A percentile compares a stretch with the other conserved stretches of the same genome.
Evolutionary conservation across 805 yeast species (phyloP).

Genomic region (Myxozyma monticola): DNA sequence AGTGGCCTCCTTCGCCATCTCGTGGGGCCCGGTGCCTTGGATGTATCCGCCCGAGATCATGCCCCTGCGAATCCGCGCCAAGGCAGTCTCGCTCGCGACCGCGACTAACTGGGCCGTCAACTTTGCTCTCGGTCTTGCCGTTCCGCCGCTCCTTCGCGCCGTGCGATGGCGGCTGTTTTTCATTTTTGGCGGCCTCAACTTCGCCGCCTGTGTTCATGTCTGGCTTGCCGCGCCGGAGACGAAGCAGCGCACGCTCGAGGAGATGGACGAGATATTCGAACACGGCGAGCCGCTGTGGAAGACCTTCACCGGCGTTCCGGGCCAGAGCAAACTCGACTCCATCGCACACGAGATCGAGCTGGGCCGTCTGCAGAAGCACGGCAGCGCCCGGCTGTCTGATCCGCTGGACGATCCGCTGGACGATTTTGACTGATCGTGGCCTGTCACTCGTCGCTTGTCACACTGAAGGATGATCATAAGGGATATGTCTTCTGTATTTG

Average conservation of each 20-base stretch:
- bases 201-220: constrained; percentile 44
- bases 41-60: constrained; percentile 64
- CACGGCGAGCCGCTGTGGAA: constrained; percentile 41
- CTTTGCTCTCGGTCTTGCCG: constrained; percentile 66
- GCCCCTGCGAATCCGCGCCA: constrained; percentile 59
- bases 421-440: constrained; percentile 7
- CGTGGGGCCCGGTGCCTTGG: constrained; percentile 64
- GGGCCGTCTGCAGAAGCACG: constrained; percentile 13
- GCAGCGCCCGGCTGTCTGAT: no score
- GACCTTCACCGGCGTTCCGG: constrained; percentile 12
- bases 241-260: constrained; percentile 82
- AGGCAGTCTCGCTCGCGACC: constrained; percentile 62
- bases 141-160: constrained; percentile 53
- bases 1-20: constrained; percentile 56
- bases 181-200: constrained; percentile 58
- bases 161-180: constrained; percentile 64
- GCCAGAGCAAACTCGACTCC: constrained; percentile 4
- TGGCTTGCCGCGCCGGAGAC: constrained; percentile 80
- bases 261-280: constrained; percentile 47
- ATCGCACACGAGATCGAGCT: constrained; percentile 25
- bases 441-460: background rate
- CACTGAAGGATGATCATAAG: background rate
- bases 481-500: background rate
- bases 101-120: constrained; percentile 67
- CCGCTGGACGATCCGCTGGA: constrained; percentile 11